Percentiles rank a stretch among this genome's conserved stretches.
phyloP scores from a whole-genome alignment of 768 basidiomycete species.

The Pisolithus tinctorius region DNA sequence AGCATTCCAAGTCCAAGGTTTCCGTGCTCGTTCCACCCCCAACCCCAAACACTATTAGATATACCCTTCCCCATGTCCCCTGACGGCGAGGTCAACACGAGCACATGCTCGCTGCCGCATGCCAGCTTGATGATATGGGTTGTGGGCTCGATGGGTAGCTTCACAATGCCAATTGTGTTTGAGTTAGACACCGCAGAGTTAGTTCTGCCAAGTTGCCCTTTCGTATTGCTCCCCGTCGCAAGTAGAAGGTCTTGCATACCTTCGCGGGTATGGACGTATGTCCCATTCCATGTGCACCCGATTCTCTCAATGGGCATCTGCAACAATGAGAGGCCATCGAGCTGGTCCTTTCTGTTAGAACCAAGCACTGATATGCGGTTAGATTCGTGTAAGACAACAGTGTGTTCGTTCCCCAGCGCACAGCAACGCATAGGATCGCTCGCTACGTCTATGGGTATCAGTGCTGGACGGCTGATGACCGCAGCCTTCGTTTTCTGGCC shows the following conservation, averaged over 20 bases:
- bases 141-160: slow-evolving; percentile 19
- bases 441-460: slow-evolving; percentile 28
- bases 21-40: slow-evolving; percentile 99
- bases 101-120: slow-evolving; percentile 84
- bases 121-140: slow-evolving; percentile 33
- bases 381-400: slow-evolving; percentile 36
- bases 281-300: slow-evolving; percentile 78
- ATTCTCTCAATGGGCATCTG: slow-evolving; percentile 25
- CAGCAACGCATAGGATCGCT: slow-evolving; percentile 28
- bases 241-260: slow-evolving; percentile 26
- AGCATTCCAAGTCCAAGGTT: slow-evolving; percentile 72
- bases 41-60: slow-evolving; percentile 52
- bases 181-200: neutral
- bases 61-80: slow-evolving; percentile 19
- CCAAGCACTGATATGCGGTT: slow-evolving; percentile 52
- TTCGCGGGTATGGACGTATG: slow-evolving; percentile 39
- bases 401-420: slow-evolving; percentile 49
- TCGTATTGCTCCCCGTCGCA: slow-evolving; percentile 47
- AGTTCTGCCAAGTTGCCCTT: slow-evolving; percentile 60
- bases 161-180: slow-evolving; percentile 4
- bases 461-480: slow-evolving; percentile 14
- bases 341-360: slow-evolving; percentile 65
- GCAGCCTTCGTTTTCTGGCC: slow-evolving; percentile 30
- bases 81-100: slow-evolving; percentile 30
- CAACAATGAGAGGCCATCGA: slow-evolving; percentile 31